Evolutionary conservation across 2,329 filamentous ascomycete species (phyloP).

Genomic region (Hypomyces rosellus): DNA sequence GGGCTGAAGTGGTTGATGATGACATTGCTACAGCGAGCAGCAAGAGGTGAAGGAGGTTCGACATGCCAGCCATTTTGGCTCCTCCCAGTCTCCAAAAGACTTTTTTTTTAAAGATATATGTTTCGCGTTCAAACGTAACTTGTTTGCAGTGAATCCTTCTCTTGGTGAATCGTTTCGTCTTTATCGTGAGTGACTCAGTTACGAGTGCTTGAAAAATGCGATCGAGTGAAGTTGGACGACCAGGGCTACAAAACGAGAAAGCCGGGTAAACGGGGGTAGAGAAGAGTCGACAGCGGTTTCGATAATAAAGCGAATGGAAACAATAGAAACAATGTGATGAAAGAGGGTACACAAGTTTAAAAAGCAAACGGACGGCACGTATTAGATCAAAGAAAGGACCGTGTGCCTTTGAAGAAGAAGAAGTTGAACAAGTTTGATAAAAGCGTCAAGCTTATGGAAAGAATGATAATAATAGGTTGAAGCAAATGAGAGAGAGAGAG

Average conservation of each 20-base stretch:
- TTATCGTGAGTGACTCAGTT: no score
- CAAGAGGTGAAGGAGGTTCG: conserved; percentile 8
- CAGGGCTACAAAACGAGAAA: no score
- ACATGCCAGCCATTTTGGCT: neutral
- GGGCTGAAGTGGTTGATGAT: conserved; percentile 10
- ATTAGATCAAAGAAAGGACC: conserved; percentile 6
- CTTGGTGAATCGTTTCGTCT: no score
- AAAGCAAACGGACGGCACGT: neutral
- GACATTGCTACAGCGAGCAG: conserved; percentile 10
- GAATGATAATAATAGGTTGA: neutral
- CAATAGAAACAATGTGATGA: neutral
- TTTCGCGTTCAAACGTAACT: no score
- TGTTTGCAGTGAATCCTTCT: no score
- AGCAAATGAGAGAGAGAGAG: neutral
- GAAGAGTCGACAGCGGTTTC: no score
- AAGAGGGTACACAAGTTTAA: neutral
- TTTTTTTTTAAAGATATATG: no score
- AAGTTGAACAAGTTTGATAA: neutral
- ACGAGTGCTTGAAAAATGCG: no score
- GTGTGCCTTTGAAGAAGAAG: neutral
- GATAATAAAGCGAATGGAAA: neutral
- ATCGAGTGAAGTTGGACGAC: no score
- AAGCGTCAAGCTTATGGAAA: neutral
- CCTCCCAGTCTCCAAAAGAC: neutral
- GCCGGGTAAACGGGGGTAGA: no score